Percentiles rank a stretch among this genome's conserved stretches.
phyloP scores from a whole-genome alignment of 441 rosid species.

The Metrosideros polymorpha region DNA sequence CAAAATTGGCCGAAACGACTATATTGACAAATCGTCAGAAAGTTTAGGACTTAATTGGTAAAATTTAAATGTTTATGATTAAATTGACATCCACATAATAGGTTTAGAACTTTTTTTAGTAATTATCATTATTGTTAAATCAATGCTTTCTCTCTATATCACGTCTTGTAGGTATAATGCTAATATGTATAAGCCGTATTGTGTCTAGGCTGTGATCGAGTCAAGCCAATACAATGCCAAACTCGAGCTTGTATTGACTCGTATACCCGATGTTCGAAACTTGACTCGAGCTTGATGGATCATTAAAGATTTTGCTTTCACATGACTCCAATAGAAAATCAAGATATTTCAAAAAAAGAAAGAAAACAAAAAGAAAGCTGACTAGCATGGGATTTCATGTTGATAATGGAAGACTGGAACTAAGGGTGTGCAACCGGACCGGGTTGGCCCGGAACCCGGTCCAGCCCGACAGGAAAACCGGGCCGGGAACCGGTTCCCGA shows the following conservation, averaged over 20 bases:
- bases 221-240: fast-evolving
- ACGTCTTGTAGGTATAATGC: neutral
- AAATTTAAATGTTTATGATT: too few relatives aligned
- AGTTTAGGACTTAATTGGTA: too few relatives aligned
- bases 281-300: neutral
- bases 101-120: too few relatives aligned
- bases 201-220: neutral
- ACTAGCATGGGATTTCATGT: neutral
- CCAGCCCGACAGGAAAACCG: too few relatives aligned
- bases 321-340: neutral
- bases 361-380: neutral
- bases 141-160: neutral
- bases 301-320: neutral
- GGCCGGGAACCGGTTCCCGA: too few relatives aligned
- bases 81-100: too few relatives aligned
- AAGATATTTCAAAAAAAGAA: neutral
- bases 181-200: neutral
- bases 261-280: neutral
- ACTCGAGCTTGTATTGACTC: neutral
- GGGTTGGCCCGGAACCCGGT: too few relatives aligned
- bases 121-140: too few relatives aligned
- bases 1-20: too few relatives aligned
- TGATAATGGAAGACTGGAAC: neutral
- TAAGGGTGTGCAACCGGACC: too few relatives aligned
- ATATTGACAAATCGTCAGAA: too few relatives aligned